A percentile compares a stretch with the other conserved stretches of the same genome.
These are phyloP conservation scores for Parascedosporium putredinis DNA, from an alignment of 2,329 filamentous ascomycete species.

Conservation along the genomic window DNA sequence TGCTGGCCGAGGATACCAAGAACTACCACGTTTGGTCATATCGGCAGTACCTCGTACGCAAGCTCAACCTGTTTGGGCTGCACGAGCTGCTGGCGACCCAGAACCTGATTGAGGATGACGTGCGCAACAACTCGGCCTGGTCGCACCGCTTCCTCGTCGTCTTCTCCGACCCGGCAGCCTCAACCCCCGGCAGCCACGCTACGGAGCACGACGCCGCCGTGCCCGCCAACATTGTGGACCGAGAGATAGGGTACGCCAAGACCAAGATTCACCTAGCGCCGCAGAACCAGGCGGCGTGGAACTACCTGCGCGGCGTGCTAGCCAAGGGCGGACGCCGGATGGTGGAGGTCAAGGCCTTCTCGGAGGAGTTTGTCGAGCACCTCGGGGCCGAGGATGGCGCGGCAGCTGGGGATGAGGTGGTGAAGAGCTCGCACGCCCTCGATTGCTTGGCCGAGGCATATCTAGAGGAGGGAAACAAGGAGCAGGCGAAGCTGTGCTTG, in stretches of 20 bases:
- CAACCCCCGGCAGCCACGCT: slow-evolving; percentile 35
- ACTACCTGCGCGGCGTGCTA: slow-evolving; percentile 72
- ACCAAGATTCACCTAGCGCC: slow-evolving; percentile 67
- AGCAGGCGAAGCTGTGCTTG: slow-evolving; percentile 59
- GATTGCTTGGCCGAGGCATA: slow-evolving; percentile 65
- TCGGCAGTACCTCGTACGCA: slow-evolving; percentile 59
- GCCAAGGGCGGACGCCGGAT: slow-evolving; percentile 50
- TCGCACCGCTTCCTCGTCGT: slow-evolving; percentile 93
- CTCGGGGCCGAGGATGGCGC: slow-evolving; percentile 33
- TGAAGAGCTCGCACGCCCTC: slow-evolving; percentile 55
- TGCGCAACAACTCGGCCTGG: slow-evolving; percentile 96
- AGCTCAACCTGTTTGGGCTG: slow-evolving; percentile 60
- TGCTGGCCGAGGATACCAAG: slow-evolving; percentile 81
- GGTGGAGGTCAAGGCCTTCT: slow-evolving; percentile 35
- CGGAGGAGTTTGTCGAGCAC: slow-evolving; percentile 37
- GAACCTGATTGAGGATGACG: slow-evolving; percentile 62
- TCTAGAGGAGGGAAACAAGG: slow-evolving; percentile 41
- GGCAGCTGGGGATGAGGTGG: slow-evolving; percentile 38
- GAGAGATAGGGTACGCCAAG: slow-evolving; percentile 67
- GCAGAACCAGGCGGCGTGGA: slow-evolving; percentile 93
- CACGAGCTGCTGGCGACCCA: slow-evolving; percentile 64
- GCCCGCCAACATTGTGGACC: slow-evolving; percentile 53
- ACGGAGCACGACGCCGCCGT: slow-evolving; percentile 45
- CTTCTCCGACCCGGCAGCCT: slow-evolving; percentile 51
- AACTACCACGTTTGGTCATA: slow-evolving; percentile 99